These are phyloP conservation scores for Barbarea vulgaris DNA, from an alignment of 345 rosid genomes.

Conservation along the genomic window DNA sequence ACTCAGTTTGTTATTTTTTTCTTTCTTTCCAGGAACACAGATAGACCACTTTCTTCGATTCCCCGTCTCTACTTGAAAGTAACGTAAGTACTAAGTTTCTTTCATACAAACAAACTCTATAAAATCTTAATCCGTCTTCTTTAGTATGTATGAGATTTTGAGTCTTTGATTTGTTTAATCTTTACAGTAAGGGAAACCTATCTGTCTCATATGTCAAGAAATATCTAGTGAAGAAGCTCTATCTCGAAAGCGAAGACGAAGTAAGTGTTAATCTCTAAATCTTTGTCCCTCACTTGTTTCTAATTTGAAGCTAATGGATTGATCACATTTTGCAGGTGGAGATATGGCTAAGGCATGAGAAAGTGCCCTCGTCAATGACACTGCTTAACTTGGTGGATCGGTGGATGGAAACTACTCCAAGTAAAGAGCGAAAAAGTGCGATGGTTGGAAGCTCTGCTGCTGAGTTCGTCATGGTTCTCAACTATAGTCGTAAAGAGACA, in stretches of 20 bases:
- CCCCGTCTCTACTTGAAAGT: not conserved
- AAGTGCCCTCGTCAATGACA: constrained; percentile 41
- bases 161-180: constrained; percentile 1
- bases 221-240: constrained; percentile 6
- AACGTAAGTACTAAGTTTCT: not conserved
- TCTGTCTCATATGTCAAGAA: constrained; percentile 23
- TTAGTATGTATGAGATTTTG: not conserved
- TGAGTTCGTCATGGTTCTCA: constrained; percentile 55
- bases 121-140: not conserved
- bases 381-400: constrained; percentile 43
- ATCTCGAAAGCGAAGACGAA: constrained; percentile 20
- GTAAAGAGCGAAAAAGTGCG: constrained; percentile 30
- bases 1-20: not conserved
- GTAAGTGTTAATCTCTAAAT: constrained; percentile 7
- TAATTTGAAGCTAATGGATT: not conserved
- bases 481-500: constrained; percentile 41
- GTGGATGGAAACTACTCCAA: constrained; percentile 50
- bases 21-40: constrained; percentile 10
- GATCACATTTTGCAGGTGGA: constrained; percentile 48
- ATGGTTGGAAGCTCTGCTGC: constrained; percentile 51
- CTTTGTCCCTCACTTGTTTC: not conserved
- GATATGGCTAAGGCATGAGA: constrained; percentile 47
- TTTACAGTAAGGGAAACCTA: constrained; percentile 19
- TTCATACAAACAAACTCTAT: not conserved
- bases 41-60: not conserved